Percentiles rank a stretch among this genome's conserved stretches.
phyloP scores from a whole-genome alignment of 2,329 filamentous ascomycete genomes.

The Tolypocladium tropicale region DNA sequence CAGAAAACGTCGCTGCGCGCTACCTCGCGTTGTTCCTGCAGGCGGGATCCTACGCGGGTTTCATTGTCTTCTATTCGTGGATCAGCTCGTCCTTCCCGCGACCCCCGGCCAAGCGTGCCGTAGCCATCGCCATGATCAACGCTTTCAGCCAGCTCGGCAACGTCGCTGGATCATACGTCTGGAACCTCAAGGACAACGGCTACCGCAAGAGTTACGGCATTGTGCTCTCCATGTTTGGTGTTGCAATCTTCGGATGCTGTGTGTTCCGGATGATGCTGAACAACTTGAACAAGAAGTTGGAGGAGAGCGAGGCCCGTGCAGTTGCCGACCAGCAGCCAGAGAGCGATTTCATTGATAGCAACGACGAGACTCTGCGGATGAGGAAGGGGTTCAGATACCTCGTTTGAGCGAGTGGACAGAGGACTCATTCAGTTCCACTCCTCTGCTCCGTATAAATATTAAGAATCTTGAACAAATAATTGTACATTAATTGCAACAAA shows the following conservation, averaged over 20 bases:
- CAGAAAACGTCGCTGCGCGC: constrained; percentile 42
- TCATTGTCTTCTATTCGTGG: constrained; percentile 50
- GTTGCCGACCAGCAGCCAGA: constrained; percentile 29
- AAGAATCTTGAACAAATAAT: neutral
- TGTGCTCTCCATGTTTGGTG: constrained; percentile 53
- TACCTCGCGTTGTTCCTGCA: constrained; percentile 53
- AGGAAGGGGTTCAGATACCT: constrained; percentile 37
- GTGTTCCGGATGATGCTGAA: constrained; percentile 35
- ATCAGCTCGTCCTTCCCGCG: constrained; percentile 47
- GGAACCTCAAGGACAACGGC: constrained; percentile 47
- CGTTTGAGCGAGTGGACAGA: constrained; percentile 16
- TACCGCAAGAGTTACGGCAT: constrained; percentile 56
- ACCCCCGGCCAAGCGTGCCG: constrained; percentile 49
- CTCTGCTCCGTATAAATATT: neutral
- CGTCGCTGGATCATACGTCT: constrained; percentile 53
- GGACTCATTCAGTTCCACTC: neutral
- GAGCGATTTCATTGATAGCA: constrained; percentile 27
- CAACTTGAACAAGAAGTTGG: constrained; percentile 36
- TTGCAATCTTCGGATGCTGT: constrained; percentile 43
- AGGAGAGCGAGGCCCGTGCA: constrained; percentile 26
- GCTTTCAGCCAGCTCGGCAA: constrained; percentile 47
- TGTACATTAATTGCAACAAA: neutral
- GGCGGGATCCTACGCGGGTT: constrained; percentile 45
- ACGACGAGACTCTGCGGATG: constrained; percentile 34
- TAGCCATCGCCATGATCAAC: constrained; percentile 51